Evolutionary conservation across 2,329 filamentous ascomycete species (phyloP).

Genomic region (Talaromyces islandicus): DNA sequence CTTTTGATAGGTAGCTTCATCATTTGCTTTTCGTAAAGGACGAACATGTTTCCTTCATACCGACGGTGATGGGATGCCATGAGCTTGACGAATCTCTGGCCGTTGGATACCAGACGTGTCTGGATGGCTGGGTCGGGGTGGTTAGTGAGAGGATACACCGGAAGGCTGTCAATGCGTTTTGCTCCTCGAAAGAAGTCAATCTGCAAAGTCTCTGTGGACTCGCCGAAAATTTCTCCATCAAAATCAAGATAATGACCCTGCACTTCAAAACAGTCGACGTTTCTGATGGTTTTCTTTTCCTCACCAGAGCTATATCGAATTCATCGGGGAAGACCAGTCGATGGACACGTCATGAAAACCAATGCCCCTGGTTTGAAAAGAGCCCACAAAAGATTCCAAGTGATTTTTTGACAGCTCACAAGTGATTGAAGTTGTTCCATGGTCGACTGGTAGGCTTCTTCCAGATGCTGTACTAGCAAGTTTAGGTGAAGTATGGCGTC

Average conservation of each 20-base stretch:
- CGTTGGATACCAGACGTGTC: too few relatives aligned
- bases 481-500: not conserved
- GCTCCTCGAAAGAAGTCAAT: too few relatives aligned
- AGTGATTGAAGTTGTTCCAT: not conserved
- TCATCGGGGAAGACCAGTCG: not conserved
- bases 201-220: not conserved
- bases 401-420: not conserved
- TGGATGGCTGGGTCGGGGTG: too few relatives aligned
- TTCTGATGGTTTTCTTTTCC: not conserved
- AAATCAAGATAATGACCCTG: not conserved
- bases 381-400: not conserved
- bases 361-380: not conserved
- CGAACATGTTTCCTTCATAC: too few relatives aligned
- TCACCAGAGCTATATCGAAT: not conserved
- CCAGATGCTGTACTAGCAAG: not conserved
- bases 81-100: too few relatives aligned
- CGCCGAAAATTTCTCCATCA: not conserved
- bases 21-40: too few relatives aligned
- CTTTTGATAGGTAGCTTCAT: too few relatives aligned
- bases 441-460: not conserved
- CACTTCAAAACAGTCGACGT: not conserved
- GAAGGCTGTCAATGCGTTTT: too few relatives aligned
- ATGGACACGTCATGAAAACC: not conserved
- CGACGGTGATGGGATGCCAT: too few relatives aligned
- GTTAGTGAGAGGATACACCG: too few relatives aligned